Evolutionary conservation across 805 yeast genomes (phyloP).

Genomic region (Candida taoyuanica): DNA sequence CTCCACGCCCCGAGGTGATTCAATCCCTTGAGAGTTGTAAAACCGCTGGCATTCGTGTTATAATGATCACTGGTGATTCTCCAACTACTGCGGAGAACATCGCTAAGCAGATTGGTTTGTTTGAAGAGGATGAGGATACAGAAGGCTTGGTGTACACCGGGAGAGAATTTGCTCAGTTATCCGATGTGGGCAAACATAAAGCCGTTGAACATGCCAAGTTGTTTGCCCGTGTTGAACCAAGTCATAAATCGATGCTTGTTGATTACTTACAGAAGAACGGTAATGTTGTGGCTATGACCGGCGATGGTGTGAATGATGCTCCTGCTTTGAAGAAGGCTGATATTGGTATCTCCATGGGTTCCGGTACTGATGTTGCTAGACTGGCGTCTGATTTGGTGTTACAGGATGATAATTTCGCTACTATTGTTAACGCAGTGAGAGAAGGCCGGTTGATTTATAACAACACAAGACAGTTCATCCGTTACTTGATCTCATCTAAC

Average conservation of each 20-base stretch:
- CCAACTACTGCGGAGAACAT: constrained; percentile 49
- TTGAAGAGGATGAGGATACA: constrained; percentile 25
- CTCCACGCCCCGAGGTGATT: constrained; percentile 38
- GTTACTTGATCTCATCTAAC: constrained; percentile 46
- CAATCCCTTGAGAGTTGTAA: constrained; percentile 33
- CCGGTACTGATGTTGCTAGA: constrained; percentile 59
- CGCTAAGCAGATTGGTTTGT: constrained; percentile 41
- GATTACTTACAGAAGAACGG: constrained; percentile 41
- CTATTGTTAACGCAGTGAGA: constrained; percentile 50
- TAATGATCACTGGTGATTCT: constrained; percentile 51
- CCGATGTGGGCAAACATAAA: constrained; percentile 34
- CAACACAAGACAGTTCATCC: constrained; percentile 38
- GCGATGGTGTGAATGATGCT: constrained; percentile 87
- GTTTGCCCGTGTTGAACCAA: constrained; percentile 55
- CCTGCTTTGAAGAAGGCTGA: constrained; percentile 76
- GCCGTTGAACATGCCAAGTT: constrained; percentile 42
- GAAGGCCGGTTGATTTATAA: constrained; percentile 48
- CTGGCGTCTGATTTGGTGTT: constrained; percentile 54
- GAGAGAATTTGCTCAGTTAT: constrained; percentile 32
- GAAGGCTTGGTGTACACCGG: constrained; percentile 34
- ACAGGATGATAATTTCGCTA: constrained; percentile 52
- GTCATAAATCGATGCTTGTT: constrained; percentile 48
- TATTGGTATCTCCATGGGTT: constrained; percentile 61
- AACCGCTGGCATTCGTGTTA: constrained; percentile 40
- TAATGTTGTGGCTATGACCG: constrained; percentile 78